Conservation (phyloP, 495 filamentous ascomycete species). For the Glarea lozoyensis region DNA sequence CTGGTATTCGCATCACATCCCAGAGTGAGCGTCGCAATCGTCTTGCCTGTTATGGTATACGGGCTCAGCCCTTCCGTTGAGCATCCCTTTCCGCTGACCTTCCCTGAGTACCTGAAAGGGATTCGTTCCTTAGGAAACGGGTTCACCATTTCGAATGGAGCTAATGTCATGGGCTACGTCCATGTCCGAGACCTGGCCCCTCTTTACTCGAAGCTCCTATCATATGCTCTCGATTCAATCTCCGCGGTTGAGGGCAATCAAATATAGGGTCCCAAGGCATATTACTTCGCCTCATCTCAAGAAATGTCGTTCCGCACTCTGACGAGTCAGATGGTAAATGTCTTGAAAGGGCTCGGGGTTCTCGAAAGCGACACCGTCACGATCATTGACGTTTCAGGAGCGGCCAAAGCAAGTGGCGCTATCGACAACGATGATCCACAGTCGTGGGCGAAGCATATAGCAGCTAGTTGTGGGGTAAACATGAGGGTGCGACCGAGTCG, state of each 20-base stretch:
- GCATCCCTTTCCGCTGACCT: slow-evolving; percentile 1
- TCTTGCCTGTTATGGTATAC: neutral
- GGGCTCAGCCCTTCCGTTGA: slow-evolving; percentile 2
- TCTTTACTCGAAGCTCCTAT: neutral
- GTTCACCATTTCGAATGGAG: slow-evolving; percentile 3
- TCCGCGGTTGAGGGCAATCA: neutral
- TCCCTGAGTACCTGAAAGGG: neutral
- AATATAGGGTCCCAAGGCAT: slow-evolving; percentile 5
- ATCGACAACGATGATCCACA: neutral
- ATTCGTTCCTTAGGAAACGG: neutral
- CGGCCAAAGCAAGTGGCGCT: slow-evolving; percentile 2
- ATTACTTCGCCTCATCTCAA: neutral
- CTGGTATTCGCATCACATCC: neutral
- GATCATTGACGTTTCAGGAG: neutral
- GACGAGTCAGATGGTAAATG: neutral
- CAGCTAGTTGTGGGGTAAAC: slow-evolving; percentile 1
- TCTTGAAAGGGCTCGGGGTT: neutral
- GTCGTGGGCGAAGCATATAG: slow-evolving; percentile 5
- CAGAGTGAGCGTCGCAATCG: neutral
- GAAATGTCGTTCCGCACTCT: neutral
- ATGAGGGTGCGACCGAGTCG: slow-evolving; percentile 1
- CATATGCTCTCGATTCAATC: neutral
- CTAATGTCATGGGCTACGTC: neutral
- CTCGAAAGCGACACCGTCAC: neutral
- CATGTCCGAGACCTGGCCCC: slow-evolving; percentile 4